These are phyloP conservation scores for Suillus tomentosus DNA, from an alignment of 768 basidiomycete genomes.

Conservation along the genomic window DNA sequence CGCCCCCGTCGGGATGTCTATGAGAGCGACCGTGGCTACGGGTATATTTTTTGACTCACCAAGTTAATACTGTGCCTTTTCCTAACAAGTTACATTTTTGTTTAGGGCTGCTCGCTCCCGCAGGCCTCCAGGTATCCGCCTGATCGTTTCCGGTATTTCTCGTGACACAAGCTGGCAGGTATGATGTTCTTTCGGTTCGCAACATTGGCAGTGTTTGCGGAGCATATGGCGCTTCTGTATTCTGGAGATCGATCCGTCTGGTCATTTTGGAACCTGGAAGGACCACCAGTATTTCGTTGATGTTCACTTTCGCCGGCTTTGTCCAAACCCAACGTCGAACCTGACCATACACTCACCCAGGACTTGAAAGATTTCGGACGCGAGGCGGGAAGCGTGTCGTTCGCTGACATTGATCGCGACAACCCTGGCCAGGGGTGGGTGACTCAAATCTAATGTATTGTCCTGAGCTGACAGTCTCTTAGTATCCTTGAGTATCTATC, in stretches of 20 bases:
- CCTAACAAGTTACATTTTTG: slow-evolving; percentile 16
- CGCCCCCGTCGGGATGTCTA: slow-evolving; percentile 80
- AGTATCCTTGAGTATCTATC: slow-evolving; percentile 92
- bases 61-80: slow-evolving; percentile 12
- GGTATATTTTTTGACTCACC: slow-evolving; percentile 39
- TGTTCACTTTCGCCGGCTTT: slow-evolving; percentile 10
- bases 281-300: slow-evolving; percentile 9
- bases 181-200: slow-evolving; percentile 45
- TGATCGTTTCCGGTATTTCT: slow-evolving; percentile 87
- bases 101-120: slow-evolving; percentile 62
- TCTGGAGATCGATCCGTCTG: slow-evolving; percentile 1
- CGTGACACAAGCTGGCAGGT: slow-evolving; percentile 99
- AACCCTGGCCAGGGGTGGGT: slow-evolving; percentile 82
- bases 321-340: slow-evolving; percentile 15
- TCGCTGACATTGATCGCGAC: slow-evolving; percentile 93
- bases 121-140: slow-evolving; percentile 78
- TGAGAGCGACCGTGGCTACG: slow-evolving; percentile 56
- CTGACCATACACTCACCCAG: slow-evolving; percentile 50
- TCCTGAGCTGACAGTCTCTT: slow-evolving; percentile 1
- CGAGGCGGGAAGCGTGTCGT: slow-evolving; percentile 89
- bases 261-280: slow-evolving; percentile 4
- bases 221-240: slow-evolving; percentile 3
- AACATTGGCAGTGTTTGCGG: slow-evolving; percentile 11
- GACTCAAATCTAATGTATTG: slow-evolving; percentile 8
- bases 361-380: slow-evolving; percentile 98